Evolutionary conservation across 225 moss, liverwort and hornwort genomes (phyloP).

Genomic region (Anthoceros angustus): DNA sequence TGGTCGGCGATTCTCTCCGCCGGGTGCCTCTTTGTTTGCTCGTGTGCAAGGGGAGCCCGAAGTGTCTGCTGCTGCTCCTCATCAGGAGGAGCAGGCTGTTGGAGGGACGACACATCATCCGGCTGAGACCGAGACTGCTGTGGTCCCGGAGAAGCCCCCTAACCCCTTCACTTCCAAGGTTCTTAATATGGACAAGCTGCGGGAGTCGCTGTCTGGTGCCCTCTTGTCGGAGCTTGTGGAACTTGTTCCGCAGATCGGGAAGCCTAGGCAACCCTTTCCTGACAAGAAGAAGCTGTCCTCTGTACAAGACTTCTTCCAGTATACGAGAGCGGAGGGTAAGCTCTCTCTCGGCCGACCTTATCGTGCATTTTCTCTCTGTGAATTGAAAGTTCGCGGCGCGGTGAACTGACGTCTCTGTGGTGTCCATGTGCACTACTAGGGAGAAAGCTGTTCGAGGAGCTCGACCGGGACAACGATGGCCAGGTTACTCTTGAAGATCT

Average conservation of each 20-base stretch:
- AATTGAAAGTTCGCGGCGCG: not conserved
- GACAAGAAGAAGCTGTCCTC: conserved; percentile 55
- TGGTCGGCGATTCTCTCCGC: not conserved
- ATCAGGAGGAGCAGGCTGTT: conserved; percentile 21
- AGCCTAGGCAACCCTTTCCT: conserved; percentile 24
- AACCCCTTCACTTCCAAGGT: conserved; percentile 37
- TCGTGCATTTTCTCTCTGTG: not conserved
- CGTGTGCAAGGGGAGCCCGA: conserved; percentile 44
- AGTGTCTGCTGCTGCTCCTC: conserved; percentile 15
- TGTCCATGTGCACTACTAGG: conserved; percentile 14
- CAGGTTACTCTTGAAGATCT: conserved; percentile 51
- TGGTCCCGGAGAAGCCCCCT: conserved; percentile 8
- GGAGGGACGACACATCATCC: conserved; percentile 11
- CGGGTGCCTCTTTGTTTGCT: conserved; percentile 29
- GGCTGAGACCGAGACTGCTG: not conserved
- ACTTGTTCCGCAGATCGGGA: conserved; percentile 27
- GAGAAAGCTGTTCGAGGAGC: conserved; percentile 40
- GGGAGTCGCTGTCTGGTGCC: conserved; percentile 29
- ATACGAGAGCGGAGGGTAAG: conserved; percentile 45
- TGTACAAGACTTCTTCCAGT: conserved; percentile 49
- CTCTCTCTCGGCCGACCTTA: not conserved
- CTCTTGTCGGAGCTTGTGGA: conserved; percentile 37
- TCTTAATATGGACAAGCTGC: conserved; percentile 29
- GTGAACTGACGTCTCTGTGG: not conserved
- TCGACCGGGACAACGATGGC: conserved; percentile 44